These are phyloP conservation scores for Pseudophaeomoniella oleicola DNA, from an alignment of 2,329 filamentous ascomycete genomes.

Conservation along the genomic window DNA sequence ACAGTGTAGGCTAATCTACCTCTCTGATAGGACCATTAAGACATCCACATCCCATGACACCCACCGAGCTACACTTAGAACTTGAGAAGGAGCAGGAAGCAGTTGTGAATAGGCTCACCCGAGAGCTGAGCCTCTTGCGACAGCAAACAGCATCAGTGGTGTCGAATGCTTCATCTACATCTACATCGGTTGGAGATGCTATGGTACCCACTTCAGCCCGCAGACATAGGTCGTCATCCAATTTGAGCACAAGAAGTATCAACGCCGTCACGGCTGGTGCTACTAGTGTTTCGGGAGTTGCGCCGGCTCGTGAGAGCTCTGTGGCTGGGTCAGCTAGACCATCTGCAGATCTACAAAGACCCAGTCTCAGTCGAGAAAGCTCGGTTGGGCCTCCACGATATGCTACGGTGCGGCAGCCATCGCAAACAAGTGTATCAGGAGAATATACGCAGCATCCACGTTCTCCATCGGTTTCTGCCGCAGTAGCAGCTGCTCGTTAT, in stretches of 20 bases:
- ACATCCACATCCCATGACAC: conserved; percentile 75
- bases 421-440: conserved; percentile 1
- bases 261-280: conserved; percentile 9
- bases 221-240: conserved; percentile 42
- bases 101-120: conserved; percentile 88
- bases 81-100: conserved; percentile 93
- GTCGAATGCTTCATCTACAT: conserved; percentile 44
- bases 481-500: conserved; percentile 19
- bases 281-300: conserved; percentile 24
- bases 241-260: conserved; percentile 31
- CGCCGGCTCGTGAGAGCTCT: conserved; percentile 17
- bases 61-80: conserved; percentile 75
- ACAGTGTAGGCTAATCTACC: conserved; percentile 2
- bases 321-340: conserved; percentile 1
- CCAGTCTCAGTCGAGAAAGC: neutral
- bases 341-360: neutral
- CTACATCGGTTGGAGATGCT: conserved; percentile 30
- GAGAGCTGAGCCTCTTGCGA: conserved; percentile 75
- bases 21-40: conserved; percentile 51
- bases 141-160: conserved; percentile 49
- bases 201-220: conserved; percentile 38
- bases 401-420: conserved; percentile 1
- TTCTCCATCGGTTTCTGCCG: conserved; percentile 15
- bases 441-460: conserved; percentile 8
- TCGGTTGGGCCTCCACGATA: neutral